Percentiles rank a stretch among this genome's conserved stretches.
phyloP scores from a whole-genome alignment of 495 filamentous ascomycete genomes.

The Rhizodiscina lignyota region DNA sequence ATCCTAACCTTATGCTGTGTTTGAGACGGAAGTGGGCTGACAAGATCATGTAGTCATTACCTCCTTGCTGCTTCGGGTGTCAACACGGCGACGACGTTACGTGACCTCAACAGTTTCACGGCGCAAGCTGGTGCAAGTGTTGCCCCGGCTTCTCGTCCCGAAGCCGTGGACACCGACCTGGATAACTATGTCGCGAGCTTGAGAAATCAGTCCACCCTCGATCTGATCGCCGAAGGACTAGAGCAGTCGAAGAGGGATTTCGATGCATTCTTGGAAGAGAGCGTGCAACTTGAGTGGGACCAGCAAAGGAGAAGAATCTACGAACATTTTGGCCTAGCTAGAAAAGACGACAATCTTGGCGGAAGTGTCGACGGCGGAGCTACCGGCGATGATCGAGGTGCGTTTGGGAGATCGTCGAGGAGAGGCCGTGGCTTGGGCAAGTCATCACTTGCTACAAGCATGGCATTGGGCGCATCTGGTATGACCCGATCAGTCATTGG shows the following conservation, averaged over 20 bases:
- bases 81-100: conserved; percentile 56
- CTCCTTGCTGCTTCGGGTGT: conserved; percentile 82
- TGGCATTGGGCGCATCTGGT: conserved; percentile 48
- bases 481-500: conserved; percentile 75
- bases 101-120: conserved; percentile 51
- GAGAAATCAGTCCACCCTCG: conserved; percentile 77
- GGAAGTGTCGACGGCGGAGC: conserved; percentile 6
- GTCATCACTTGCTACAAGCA: conserved; percentile 17
- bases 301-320: conserved; percentile 82
- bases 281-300: conserved; percentile 90
- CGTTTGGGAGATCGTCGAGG: conserved; percentile 44
- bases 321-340: conserved; percentile 76
- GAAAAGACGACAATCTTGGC: conserved; percentile 21
- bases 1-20: too few species aligned
- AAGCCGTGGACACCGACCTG: conserved; percentile 54
- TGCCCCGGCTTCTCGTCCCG: conserved; percentile 18
- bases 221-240: conserved; percentile 77
- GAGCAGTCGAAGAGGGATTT: conserved; percentile 78
- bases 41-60: conserved; percentile 54
- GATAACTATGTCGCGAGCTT: conserved; percentile 68
- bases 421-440: conserved; percentile 26
- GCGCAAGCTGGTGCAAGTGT: conserved; percentile 27
- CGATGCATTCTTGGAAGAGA: conserved; percentile 81
- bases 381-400: conserved; percentile 19
- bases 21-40: too few species aligned